Base-by-base conservation (phyloP, 805 yeast genomes). In the Candida namnaoensis region DNA sequence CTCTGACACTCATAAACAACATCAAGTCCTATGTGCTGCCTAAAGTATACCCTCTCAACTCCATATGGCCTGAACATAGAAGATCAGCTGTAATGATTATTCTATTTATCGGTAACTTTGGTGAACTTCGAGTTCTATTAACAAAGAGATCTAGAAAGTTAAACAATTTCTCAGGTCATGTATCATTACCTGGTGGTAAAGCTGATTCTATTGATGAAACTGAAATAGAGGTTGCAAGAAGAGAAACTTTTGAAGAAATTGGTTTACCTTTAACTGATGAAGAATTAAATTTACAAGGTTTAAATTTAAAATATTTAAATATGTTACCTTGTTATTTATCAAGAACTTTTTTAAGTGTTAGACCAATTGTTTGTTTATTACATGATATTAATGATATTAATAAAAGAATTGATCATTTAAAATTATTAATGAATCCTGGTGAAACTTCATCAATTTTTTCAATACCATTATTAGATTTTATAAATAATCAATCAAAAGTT, bases 151-250 rank as follows among this genome's bases (percentile, higher is more conserved):
- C 95, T 3, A 68, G 82, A 38, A 67, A 71, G 33, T 66, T 91
- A 51, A 68, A 78, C 38, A 76, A 76, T 41, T 90, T 88, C 62
- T 83, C 93, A 0, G 96, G 97, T 5, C 96, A 90, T 58, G 84
- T 85, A 6, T 87, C 96, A 2, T 67, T 90, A 8, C 98, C 98
- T 5, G 98, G 98, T 3, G 98, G 97, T 8, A 86, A 82, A 54
- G 88, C 95, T 5, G 97, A 90, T 58, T 55, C 50, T 35, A 77
- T 72, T 0, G 65, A 73, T 15, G 88, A 87, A 50, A 60, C 72
- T 12, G 86, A 84, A 43, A 80, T 82, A 71, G 72, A 74, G 36
- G 81, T 82, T 34, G 82, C 96, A 0, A 67, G 95, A 44, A 66
- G 98, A 30, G 98, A 90, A 59, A 78, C 88, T 46, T 74, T 71